These are phyloP conservation scores for Russula brevipes DNA, from an alignment of 768 basidiomycete genomes.

Conservation along the genomic window DNA sequence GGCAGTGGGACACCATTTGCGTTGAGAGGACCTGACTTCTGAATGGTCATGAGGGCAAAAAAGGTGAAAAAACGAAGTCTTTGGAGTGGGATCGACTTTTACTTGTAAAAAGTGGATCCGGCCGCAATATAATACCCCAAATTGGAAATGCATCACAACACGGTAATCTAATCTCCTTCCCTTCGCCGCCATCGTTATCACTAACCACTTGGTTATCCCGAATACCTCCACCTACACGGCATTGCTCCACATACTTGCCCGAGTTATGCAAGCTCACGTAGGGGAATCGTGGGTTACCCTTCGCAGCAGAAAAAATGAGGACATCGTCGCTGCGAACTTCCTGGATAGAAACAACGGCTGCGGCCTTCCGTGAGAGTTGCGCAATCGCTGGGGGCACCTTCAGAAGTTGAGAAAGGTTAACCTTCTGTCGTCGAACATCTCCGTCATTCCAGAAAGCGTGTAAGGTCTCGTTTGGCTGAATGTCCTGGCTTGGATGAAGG, in stretches of 20 bases:
- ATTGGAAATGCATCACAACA: too few species aligned
- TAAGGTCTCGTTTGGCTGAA: slow-evolving; percentile 87
- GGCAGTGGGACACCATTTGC: slow-evolving; percentile 17
- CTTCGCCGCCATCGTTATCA: too few species aligned
- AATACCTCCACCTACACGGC: too few species aligned
- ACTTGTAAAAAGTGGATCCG: not conserved
- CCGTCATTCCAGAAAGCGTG: slow-evolving; percentile 99
- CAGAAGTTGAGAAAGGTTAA: slow-evolving; percentile 93
- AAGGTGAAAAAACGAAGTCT: not conserved
- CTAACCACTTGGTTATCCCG: too few species aligned
- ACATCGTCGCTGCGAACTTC: too few species aligned
- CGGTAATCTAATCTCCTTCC: too few species aligned
- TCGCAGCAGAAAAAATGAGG: too few species aligned
- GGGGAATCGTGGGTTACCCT: too few species aligned
- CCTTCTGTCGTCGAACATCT: slow-evolving; percentile 99
- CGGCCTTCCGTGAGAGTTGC: slow-evolving; percentile 66
- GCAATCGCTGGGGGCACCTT: slow-evolving; percentile 98
- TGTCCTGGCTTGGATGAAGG: slow-evolving; percentile 71
- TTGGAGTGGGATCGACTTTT: too few species aligned
- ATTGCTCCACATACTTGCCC: slow-evolving; percentile 53
- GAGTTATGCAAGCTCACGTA: slow-evolving; percentile 41
- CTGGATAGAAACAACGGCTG: too few species aligned
- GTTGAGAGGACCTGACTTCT: slow-evolving; percentile 8
- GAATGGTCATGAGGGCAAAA: slow-evolving; percentile 1
- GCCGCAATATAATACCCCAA: not conserved